These are phyloP conservation scores for Amaranthus cruentus DNA, from an alignment of 148 eudicot species.

Conservation along the genomic window DNA sequence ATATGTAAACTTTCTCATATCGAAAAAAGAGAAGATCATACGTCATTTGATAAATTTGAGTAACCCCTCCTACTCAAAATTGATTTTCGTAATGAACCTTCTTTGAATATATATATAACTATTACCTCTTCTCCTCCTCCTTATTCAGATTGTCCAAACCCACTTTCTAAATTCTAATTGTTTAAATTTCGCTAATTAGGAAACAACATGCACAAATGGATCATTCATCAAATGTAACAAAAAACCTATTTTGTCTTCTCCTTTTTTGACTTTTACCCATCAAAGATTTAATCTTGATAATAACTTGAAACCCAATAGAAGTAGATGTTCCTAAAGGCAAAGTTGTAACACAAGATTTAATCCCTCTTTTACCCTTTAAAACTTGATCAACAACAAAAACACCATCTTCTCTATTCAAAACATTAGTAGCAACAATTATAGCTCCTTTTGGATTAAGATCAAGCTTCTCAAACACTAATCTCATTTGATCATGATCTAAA, in stretches of 20 bases:
- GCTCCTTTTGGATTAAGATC: conserved; percentile 20
- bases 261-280: neutral
- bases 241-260: conserved; percentile 27
- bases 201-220: no score
- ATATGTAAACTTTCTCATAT: no score
- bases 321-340: conserved; percentile 20
- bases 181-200: no score
- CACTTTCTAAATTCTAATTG: neutral
- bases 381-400: conserved; percentile 23
- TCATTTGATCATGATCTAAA: conserved; percentile 2
- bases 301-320: conserved; percentile 15
- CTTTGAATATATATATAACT: no score
- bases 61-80: no score
- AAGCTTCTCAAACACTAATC: conserved; percentile 7
- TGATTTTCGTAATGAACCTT: no score
- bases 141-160: neutral
- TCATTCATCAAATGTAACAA: conserved; percentile 26
- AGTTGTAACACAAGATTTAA: conserved; percentile 24
- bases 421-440: conserved; percentile 20
- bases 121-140: neutral
- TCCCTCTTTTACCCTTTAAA: conserved; percentile 21
- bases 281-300: conserved; percentile 20
- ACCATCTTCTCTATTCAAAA: conserved; percentile 14
- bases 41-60: no score
- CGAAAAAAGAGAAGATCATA: no score